A percentile compares a stretch with the other conserved stretches of the same genome.
These are phyloP conservation scores for Perilla frutescens DNA, from an alignment of 257 asterid species.

Conservation along the genomic window DNA sequence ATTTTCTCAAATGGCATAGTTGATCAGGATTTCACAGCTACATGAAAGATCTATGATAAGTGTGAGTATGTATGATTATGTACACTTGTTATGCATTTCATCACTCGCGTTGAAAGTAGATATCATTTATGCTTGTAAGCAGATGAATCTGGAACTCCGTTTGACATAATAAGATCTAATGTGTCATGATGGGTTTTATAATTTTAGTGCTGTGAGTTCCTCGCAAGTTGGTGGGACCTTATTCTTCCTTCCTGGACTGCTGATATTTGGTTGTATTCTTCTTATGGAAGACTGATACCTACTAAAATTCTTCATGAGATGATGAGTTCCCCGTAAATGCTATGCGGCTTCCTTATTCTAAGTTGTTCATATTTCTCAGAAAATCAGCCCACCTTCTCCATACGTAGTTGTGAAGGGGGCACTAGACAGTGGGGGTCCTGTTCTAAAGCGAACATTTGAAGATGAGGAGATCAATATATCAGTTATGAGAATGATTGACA, in stretches of 20 bases:
- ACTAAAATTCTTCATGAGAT: conserved; percentile 17
- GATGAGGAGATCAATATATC: conserved; percentile 82
- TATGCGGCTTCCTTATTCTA: conserved; percentile 22
- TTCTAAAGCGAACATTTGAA: conserved; percentile 64
- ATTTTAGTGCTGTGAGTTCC: not conserved
- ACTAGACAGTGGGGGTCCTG: conserved; percentile 77
- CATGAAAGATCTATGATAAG: no score
- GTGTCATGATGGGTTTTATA: not conserved
- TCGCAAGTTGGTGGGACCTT: not conserved
- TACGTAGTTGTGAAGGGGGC: conserved; percentile 84
- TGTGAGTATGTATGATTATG: not conserved
- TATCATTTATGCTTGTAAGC: not conserved
- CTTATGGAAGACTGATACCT: not conserved
- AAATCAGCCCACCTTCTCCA: conserved; percentile 91
- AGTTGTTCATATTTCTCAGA: conserved; percentile 50
- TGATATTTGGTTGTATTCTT: not conserved
- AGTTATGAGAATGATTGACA: conserved; percentile 75
- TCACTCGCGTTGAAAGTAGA: not conserved
- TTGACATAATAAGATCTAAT: not conserved
- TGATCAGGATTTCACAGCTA: not conserved
- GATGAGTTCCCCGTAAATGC: not conserved
- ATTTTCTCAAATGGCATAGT: not conserved
- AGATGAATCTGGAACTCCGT: not conserved
- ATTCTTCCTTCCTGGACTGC: not conserved
- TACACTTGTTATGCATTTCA: not conserved